These are phyloP conservation scores for Tagetes patula DNA, from an alignment of 129 eudicot genomes.

Conservation along the genomic window DNA sequence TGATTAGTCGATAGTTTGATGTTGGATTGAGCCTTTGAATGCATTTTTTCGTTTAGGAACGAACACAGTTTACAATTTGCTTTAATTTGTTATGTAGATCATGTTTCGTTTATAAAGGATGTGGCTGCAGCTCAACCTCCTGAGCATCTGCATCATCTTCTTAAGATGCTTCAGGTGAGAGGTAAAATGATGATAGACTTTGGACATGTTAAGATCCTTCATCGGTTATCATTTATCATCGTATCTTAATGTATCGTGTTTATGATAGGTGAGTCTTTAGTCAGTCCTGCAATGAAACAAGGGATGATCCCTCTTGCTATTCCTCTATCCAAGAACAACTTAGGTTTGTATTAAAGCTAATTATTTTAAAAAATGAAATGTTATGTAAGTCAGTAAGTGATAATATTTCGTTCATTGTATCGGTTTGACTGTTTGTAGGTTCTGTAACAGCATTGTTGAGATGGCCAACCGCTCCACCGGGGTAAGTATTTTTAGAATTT, in stretches of 20 bases:
- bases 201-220: neutral
- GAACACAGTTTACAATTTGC: neutral
- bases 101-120: conserved; percentile 72
- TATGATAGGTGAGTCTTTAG: conserved; percentile 67
- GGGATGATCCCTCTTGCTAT: conserved; percentile 88
- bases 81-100: conserved; percentile 55
- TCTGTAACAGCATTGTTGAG: conserved; percentile 84
- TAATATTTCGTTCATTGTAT: neutral
- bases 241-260: conserved; percentile 3
- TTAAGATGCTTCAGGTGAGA: conserved; percentile 87
- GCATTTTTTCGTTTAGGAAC: neutral
- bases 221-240: neutral
- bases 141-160: conserved; percentile 75
- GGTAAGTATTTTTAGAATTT: conserved; percentile 47
- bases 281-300: conserved; percentile 84
- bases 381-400: neutral
- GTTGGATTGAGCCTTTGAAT: neutral
- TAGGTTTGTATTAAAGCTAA: conserved; percentile 37
- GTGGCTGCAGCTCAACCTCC: conserved; percentile 86
- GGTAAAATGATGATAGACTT: conserved; percentile 48
- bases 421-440: conserved; percentile 42
- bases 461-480: conserved; percentile 99
- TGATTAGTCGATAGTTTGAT: neutral
- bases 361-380: neutral
- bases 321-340: conserved; percentile 65